phyloP scores from a whole-genome alignment of 2,329 filamentous ascomycete genomes.

The Alternaria gansuensis region DNA sequence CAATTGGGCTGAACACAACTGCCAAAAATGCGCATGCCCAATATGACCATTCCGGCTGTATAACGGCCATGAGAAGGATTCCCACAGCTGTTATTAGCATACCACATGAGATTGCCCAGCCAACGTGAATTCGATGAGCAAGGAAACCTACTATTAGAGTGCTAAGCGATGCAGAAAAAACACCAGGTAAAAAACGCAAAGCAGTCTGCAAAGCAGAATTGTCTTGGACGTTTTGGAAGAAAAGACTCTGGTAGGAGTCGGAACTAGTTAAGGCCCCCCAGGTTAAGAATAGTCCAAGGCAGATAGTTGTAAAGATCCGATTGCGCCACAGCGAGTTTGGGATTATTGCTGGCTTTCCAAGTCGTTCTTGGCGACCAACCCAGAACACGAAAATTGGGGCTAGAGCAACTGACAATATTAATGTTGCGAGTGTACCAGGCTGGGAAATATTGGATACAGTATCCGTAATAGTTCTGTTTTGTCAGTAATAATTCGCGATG shows the following conservation, averaged over 20 bases:
- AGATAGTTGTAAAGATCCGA: slow-evolving; percentile 64
- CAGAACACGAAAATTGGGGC: slow-evolving; percentile 64
- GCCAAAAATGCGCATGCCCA: slow-evolving; percentile 27
- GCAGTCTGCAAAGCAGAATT: slow-evolving; percentile 49
- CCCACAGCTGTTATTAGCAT: slow-evolving; percentile 40
- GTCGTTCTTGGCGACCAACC: slow-evolving; percentile 61
- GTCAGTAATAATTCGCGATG: too few species aligned
- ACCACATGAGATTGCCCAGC: slow-evolving; percentile 54
- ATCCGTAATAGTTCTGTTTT: too few species aligned
- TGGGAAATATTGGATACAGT: slow-evolving; percentile 52
- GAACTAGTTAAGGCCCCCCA: slow-evolving; percentile 44
- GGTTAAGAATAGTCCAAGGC: slow-evolving; percentile 56
- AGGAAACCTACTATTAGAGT: slow-evolving; percentile 60
- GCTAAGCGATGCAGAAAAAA: slow-evolving; percentile 52
- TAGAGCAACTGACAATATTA: slow-evolving; percentile 56
- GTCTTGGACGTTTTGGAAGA: slow-evolving; percentile 55
- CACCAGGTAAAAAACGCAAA: slow-evolving; percentile 56
- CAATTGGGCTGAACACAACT: slow-evolving; percentile 55
- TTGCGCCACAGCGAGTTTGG: slow-evolving; percentile 71
- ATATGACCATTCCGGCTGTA: slow-evolving; percentile 54
- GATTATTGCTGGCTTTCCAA: slow-evolving; percentile 64
- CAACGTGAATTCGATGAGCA: slow-evolving; percentile 57
- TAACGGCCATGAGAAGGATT: slow-evolving; percentile 48
- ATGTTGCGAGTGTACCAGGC: slow-evolving; percentile 56
- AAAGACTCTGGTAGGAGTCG: slow-evolving; percentile 51